These are phyloP conservation scores for Curvularia hawaiiensis DNA, from an alignment of 2,329 filamentous ascomycete genomes.

Conservation along the genomic window DNA sequence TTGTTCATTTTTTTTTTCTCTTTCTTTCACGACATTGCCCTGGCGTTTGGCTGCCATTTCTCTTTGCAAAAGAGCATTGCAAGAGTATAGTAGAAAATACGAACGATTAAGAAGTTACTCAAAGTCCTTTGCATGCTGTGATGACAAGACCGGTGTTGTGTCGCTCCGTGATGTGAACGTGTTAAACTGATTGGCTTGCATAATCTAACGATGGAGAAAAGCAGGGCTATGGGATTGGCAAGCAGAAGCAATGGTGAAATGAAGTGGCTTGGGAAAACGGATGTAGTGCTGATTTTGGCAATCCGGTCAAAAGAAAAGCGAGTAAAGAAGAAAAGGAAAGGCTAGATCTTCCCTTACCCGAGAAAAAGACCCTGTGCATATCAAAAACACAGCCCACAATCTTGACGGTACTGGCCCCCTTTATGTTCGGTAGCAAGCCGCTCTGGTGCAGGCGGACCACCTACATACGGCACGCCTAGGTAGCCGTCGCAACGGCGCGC, in stretches of 20 bases:
- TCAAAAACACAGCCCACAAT: not conserved
- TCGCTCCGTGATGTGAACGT: not conserved
- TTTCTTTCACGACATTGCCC: slow-evolving; percentile 1
- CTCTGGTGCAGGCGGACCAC: not conserved
- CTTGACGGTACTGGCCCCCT: not conserved
- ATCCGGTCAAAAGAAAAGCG: not conserved
- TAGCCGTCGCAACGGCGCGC: not conserved
- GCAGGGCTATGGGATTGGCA: not conserved
- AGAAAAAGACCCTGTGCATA: not conserved
- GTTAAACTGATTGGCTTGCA: not conserved
- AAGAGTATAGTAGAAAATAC: not conserved
- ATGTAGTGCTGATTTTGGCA: not conserved
- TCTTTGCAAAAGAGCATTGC: not conserved
- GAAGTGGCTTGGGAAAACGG: not conserved
- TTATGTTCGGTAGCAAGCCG: not conserved
- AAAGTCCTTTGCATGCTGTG: not conserved
- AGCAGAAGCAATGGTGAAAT: not conserved
- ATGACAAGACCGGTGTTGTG: not conserved
- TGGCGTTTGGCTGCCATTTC: not conserved
- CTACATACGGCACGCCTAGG: not conserved
- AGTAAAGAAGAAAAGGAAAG: not conserved
- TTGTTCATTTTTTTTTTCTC: not conserved
- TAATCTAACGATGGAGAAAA: not conserved
- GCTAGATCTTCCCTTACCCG: not conserved
- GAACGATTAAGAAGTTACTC: not conserved